Percentiles rank a stretch among this genome's conserved stretches.
phyloP scores from a whole-genome alignment of 2,329 filamentous ascomycete species.

The Aspergillus fructus region DNA sequence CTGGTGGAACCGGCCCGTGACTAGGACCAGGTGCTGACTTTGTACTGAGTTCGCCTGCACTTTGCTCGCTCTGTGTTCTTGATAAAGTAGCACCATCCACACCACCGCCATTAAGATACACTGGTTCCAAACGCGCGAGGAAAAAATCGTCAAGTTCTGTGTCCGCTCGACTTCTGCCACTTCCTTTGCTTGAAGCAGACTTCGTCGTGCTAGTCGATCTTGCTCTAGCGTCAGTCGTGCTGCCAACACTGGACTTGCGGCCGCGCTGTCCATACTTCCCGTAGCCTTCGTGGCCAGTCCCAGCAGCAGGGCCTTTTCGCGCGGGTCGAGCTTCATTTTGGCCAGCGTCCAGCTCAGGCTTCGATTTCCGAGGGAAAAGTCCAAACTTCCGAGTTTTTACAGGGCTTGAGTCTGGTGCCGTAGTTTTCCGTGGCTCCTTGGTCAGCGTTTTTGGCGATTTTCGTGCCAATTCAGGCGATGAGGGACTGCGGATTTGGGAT shows the following conservation, averaged over 20 bases:
- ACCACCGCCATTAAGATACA: conserved; percentile 50
- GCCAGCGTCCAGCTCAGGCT: conserved; percentile 55
- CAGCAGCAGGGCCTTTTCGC: conserved; percentile 79
- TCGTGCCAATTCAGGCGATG: conserved; percentile 30
- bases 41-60: conserved; percentile 34
- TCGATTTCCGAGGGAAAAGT: conserved; percentile 73
- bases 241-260: conserved; percentile 43
- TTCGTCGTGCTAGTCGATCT: conserved; percentile 43
- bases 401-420: conserved; percentile 29
- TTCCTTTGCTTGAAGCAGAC: conserved; percentile 42
- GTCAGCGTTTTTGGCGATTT: conserved; percentile 39
- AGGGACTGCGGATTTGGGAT: conserved; percentile 33
- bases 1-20: conserved; percentile 22
- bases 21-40: conserved; percentile 27
- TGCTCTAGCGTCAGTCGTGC: conserved; percentile 39
- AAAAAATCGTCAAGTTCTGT: conserved; percentile 51
- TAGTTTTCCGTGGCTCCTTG: conserved; percentile 24
- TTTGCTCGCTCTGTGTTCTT: conserved; percentile 43
- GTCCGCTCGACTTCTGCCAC: conserved; percentile 40
- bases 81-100: conserved; percentile 32
- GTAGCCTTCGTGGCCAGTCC: conserved; percentile 82
- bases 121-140: conserved; percentile 47
- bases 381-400: conserved; percentile 65
- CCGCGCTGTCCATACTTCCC: conserved; percentile 48
- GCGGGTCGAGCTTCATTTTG: conserved; percentile 53